Evolutionary conservation across 2,329 filamentous ascomycete species (phyloP), one percentile per base, ranked within the genome.

Genomic region (Calonectria pseudoreteaudii): DNA sequence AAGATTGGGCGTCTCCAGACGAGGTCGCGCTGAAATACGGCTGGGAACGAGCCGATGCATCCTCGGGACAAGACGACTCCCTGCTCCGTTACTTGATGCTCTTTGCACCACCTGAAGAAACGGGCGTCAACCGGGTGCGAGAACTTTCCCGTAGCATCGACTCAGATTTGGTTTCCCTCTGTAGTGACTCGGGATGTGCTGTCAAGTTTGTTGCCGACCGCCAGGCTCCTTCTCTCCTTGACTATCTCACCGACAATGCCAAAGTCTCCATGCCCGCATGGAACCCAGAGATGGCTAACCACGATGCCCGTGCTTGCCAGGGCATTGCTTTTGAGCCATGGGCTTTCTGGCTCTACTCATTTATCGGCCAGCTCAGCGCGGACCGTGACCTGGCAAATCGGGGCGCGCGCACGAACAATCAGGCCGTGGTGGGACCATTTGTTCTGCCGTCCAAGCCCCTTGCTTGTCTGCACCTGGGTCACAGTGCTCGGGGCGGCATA

Each of bases 301-400:
- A 77, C 41, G 78, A 82, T n/a, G 76, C 77, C 20, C 74, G 79
- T 18, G 81, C 80, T 7, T 86, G 85, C 36, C 83, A 85, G 47
- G 81, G 79, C 1, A 78, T 82, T 5, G 80, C 83, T 2, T 86
- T 86, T 44, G 85, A 86, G 71, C 73, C 81, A 2, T 86, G 85
- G 84, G 84, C 83, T 1, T 86, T 87, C 62, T 87, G 86, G 85
- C 76, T 86, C 4, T 85, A 85, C 73, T 81, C 84, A 7, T 81
- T 86, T 62, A 80, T 86, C 13, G 86, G 85, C 1, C 85, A 87
- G 58, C 77, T 86, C 6, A 80, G 78, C 23, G 71, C 79, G 10
- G 84, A 87, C 68, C 65, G 71, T 4, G 86, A 87, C 74, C 74
- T 87, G 26, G 74, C 75, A 20, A 66, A 69, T 13, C 69, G 71